Evolutionary conservation across 2,329 filamentous ascomycete genomes (phyloP).

Genomic region (Cytospora paraplurivora): DNA sequence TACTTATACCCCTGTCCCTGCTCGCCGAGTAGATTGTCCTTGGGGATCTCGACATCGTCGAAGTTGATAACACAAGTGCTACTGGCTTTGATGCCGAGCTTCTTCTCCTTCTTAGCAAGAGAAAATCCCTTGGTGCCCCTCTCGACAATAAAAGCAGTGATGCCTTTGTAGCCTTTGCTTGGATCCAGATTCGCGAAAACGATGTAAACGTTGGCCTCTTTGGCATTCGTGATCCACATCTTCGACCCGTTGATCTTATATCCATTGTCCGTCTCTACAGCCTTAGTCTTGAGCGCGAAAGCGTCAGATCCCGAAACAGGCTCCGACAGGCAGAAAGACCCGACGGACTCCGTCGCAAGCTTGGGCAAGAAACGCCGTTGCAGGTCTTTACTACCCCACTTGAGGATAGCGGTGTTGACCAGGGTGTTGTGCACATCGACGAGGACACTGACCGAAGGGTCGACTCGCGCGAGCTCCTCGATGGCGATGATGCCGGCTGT

Average conservation of each 20-base stretch:
- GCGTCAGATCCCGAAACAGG: conserved; percentile 92
- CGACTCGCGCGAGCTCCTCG: conserved; percentile 90
- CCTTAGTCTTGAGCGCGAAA: conserved; percentile 91
- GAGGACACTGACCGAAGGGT: conserved; percentile 92
- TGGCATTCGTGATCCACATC: conserved; percentile 99
- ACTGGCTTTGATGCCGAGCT: conserved; percentile 93
- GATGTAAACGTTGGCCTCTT: conserved; percentile 93
- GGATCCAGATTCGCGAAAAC: conserved; percentile 96
- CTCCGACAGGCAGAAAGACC: conserved; percentile 91
- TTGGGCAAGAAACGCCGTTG: conserved; percentile 89
- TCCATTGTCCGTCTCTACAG: conserved; percentile 77
- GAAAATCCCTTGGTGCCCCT: conserved; percentile 87
- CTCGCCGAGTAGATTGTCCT: conserved; percentile 84
- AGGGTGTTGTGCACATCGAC: conserved; percentile 98
- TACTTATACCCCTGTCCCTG: conserved; percentile 97
- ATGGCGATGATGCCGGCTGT: conserved; percentile 94
- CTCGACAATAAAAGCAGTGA: conserved; percentile 93
- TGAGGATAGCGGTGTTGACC: conserved; percentile 90
- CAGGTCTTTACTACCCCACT: conserved; percentile 74
- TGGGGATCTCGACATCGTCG: conserved; percentile 90
- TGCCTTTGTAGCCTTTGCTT: conserved; percentile 92
- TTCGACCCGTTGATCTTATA: conserved; percentile 90
- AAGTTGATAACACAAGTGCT: conserved; percentile 98
- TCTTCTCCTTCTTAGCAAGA: conserved; percentile 99
- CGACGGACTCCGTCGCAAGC: conserved; percentile 86